These are phyloP conservation scores for Cucurbitaria berberidis DNA, from an alignment of 2,329 filamentous ascomycete species.

Conservation along the genomic window DNA sequence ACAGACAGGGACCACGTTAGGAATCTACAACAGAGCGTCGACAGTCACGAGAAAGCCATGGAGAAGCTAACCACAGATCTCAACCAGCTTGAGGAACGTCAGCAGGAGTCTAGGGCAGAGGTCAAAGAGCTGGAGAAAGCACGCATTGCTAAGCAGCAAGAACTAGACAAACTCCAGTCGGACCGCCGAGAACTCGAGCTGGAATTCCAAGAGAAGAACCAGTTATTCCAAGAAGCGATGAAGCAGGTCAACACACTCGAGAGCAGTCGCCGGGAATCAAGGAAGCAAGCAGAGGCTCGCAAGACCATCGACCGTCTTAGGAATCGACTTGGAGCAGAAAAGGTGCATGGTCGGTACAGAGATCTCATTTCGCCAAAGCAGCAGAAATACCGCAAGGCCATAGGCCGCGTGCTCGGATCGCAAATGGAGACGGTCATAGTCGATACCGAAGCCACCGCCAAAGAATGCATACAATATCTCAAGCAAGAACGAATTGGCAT, in stretches of 20 bases:
- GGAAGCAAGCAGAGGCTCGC: constrained; percentile 77
- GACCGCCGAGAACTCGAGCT: constrained; percentile 65
- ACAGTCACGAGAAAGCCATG: constrained; percentile 74
- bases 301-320: constrained; percentile 87
- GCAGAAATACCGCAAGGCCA: constrained; percentile 93
- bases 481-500: constrained; percentile 87
- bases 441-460: constrained; percentile 91
- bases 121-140: constrained; percentile 74
- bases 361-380: constrained; percentile 95
- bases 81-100: constrained; percentile 71
- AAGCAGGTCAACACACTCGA: constrained; percentile 85
- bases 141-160: constrained; percentile 88
- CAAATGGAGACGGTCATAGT: constrained; percentile 96
- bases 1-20: constrained; percentile 91
- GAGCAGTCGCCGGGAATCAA: constrained; percentile 82
- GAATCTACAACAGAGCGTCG: constrained; percentile 86
- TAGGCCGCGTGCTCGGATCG: constrained; percentile 87
- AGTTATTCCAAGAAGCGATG: constrained; percentile 82
- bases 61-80: constrained; percentile 77
- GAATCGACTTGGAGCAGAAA: constrained; percentile 78
- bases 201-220: constrained; percentile 85
- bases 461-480: constrained; percentile 92
- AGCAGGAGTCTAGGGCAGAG: constrained; percentile 64
- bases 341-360: constrained; percentile 83
- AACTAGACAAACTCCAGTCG: constrained; percentile 69